These are phyloP conservation scores for Boletus subparvulus DNA, from an alignment of 768 basidiomycete genomes.

Conservation along the genomic window DNA sequence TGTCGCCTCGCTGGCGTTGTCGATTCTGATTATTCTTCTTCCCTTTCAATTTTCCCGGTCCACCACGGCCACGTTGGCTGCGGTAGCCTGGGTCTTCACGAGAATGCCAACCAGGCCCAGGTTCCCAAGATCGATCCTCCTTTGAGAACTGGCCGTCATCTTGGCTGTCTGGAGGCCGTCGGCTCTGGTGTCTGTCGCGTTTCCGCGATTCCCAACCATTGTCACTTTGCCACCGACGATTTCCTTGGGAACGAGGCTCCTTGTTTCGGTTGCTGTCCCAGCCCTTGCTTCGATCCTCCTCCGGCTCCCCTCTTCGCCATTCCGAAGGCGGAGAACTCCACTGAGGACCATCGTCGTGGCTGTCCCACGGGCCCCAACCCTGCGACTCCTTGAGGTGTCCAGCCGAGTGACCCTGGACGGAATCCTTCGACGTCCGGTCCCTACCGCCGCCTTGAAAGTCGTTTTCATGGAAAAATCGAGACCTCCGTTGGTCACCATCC, in stretches of 20 bases:
- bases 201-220: constrained; percentile 56
- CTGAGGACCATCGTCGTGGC: constrained; percentile 42
- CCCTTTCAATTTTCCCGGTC: constrained; percentile 34
- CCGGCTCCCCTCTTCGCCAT: constrained; percentile 37
- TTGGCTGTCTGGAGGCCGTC: constrained; percentile 31
- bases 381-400: constrained; percentile 49
- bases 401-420: constrained; percentile 44
- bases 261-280: constrained; percentile 38
- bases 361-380: constrained; percentile 39
- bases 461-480: constrained; percentile 40
- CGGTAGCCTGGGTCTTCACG: constrained; percentile 41
- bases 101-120: constrained; percentile 65
- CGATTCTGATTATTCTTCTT: constrained; percentile 38
- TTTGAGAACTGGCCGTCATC: constrained; percentile 22
- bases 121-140: constrained; percentile 70
- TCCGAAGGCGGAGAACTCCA: constrained; percentile 48
- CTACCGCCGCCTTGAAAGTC: constrained; percentile 41
- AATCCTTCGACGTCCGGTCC: constrained; percentile 49
- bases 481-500: constrained; percentile 46
- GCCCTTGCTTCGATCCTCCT: constrained; percentile 39
- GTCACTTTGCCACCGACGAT: constrained; percentile 36
- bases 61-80: constrained; percentile 39
- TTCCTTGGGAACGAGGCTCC: constrained; percentile 34
- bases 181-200: constrained; percentile 43
- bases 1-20: constrained; percentile 33